Evolutionary conservation across 768 basidiomycete genomes (phyloP).

Genomic region (Lactifluus rugatus): DNA sequence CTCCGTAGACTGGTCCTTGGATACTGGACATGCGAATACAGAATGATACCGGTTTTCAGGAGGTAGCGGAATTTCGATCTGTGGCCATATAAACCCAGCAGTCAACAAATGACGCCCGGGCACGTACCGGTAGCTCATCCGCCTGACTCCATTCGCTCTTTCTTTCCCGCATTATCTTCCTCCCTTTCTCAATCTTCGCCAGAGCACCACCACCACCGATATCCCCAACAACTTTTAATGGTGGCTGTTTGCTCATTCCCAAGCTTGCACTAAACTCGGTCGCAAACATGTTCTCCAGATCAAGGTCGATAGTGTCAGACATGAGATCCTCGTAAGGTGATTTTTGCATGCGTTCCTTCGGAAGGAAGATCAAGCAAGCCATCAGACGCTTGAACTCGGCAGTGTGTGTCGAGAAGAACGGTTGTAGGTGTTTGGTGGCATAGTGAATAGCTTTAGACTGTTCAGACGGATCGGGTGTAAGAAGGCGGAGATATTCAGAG

Average conservation of each 20-base stretch:
- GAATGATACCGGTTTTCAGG: slow-evolving; percentile 90
- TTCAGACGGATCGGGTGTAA: slow-evolving; percentile 50
- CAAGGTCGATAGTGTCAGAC: slow-evolving; percentile 59
- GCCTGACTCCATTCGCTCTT: slow-evolving; percentile 89
- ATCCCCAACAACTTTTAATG: slow-evolving; percentile 82
- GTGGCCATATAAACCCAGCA: slow-evolving; percentile 16
- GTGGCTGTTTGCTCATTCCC: slow-evolving; percentile 83
- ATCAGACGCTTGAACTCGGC: slow-evolving; percentile 62
- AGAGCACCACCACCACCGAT: slow-evolving; percentile 89
- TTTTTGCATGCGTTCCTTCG: slow-evolving; percentile 48
- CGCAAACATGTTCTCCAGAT: slow-evolving; percentile 75
- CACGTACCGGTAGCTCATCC: slow-evolving; percentile 76
- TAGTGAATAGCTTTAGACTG: slow-evolving; percentile 59
- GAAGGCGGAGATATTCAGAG: slow-evolving; percentile 76
- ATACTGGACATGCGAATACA: slow-evolving; percentile 94
- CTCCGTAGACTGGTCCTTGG: slow-evolving; percentile 92
- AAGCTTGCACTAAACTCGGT: slow-evolving; percentile 82
- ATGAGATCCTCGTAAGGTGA: slow-evolving; percentile 74
- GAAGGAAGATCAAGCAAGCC: slow-evolving; percentile 61
- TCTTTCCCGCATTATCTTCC: slow-evolving; percentile 85
- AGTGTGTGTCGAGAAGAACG: slow-evolving; percentile 53
- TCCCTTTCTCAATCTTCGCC: slow-evolving; percentile 87
- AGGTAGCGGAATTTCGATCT: slow-evolving; percentile 92
- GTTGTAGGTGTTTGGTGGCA: slow-evolving; percentile 53
- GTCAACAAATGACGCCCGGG: background rate